phyloP scores from a whole-genome alignment of 805 yeast genomes.

The Saturnispora halmiae region DNA sequence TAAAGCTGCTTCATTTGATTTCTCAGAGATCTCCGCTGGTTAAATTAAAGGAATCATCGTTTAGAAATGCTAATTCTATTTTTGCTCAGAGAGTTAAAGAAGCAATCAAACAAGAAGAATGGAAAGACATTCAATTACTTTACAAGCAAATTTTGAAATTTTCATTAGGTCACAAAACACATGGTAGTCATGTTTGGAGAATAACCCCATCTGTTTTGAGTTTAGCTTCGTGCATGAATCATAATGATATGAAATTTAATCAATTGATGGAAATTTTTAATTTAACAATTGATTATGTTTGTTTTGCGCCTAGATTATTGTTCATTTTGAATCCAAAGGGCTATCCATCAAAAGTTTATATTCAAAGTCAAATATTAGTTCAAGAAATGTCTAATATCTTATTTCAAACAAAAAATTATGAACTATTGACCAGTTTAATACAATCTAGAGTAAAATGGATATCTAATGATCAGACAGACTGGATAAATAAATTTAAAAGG shows the following conservation, averaged over 20 bases:
- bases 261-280: conserved; percentile 5
- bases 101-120: background rate
- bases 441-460: conserved; percentile 7
- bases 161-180: background rate
- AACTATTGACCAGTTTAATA: background rate
- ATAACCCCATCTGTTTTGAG: conserved; percentile 1
- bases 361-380: conserved; percentile 9
- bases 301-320: conserved; percentile 10
- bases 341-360: conserved; percentile 11
- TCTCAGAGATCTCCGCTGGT: background rate
- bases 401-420: conserved; percentile 4
- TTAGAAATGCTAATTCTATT: background rate
- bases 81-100: background rate
- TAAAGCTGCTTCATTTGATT: background rate
- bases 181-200: background rate
- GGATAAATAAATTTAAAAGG: conserved; percentile 12
- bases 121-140: background rate
- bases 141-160: background rate
- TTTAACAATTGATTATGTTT: conserved; percentile 9
- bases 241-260: background rate
- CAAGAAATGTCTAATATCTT: conserved; percentile 6
- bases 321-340: conserved; percentile 11
- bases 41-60: background rate
- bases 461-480: conserved; percentile 6
- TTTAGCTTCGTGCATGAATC: background rate